A percentile compares a stretch with the other conserved stretches of the same genome.
Evolutionary conservation across 2,329 filamentous ascomycete genomes (phyloP).

Genomic region (Cercospora sp.): DNA sequence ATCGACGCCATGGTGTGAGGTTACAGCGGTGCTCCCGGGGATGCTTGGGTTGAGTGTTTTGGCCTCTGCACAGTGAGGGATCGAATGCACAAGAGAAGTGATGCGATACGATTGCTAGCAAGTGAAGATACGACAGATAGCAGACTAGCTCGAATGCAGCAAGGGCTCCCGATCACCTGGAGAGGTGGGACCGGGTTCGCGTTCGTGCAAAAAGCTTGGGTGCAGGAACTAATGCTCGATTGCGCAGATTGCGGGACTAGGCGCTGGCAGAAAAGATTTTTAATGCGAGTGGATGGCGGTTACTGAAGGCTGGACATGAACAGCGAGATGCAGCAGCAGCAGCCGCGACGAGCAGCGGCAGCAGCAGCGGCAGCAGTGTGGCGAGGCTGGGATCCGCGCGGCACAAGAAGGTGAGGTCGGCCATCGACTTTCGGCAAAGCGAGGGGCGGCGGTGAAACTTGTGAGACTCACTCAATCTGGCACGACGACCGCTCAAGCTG

Average conservation of each 20-base stretch:
- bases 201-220: not conserved
- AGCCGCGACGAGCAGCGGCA: not conserved
- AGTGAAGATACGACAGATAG: not conserved
- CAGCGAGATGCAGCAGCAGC: not conserved
- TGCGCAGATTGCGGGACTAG: not conserved
- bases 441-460: not conserved
- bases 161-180: constrained; percentile 9
- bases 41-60: not conserved
- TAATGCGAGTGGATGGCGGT: not conserved
- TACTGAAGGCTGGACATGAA: not conserved
- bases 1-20: constrained; percentile 22
- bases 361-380: not conserved
- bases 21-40: not conserved
- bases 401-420: constrained; percentile 18
- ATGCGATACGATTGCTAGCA: not conserved
- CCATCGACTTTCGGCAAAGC: constrained; percentile 7
- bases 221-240: constrained; percentile 4
- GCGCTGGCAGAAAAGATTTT: not conserved
- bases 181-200: not conserved
- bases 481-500: not conserved
- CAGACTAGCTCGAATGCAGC: constrained; percentile 1
- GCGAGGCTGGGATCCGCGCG: constrained; percentile 11
- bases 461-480: not conserved
- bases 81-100: constrained; percentile 3
- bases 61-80: not conserved